Percentiles rank a stretch among this genome's conserved stretches.
These are phyloP conservation scores for Blastocrithidia nonstop DNA, from an alignment of 208 protist genomes.

Conservation along the genomic window DNA sequence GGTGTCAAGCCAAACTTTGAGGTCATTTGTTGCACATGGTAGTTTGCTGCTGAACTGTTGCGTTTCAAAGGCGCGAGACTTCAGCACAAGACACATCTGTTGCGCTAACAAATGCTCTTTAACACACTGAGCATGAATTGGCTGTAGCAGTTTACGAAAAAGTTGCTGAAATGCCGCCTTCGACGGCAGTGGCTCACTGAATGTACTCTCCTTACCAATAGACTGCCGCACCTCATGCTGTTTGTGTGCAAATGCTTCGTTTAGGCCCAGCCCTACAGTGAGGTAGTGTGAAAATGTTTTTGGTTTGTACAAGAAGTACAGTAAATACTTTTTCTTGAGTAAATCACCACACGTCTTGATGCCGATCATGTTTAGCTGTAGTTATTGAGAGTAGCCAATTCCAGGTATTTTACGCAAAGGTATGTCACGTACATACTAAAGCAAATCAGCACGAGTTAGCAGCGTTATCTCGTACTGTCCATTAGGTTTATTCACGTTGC, in stretches of 20 bases:
- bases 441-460: constrained; percentile 54
- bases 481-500: constrained; percentile 91
- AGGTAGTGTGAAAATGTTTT: constrained; percentile 75
- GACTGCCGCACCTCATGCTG: constrained; percentile 35
- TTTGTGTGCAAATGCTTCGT: constrained; percentile 26
- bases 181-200: constrained; percentile 34
- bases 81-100: constrained; percentile 43
- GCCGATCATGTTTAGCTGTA: constrained; percentile 41
- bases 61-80: constrained; percentile 59
- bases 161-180: constrained; percentile 32
- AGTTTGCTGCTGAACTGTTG: constrained; percentile 44
- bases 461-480: constrained; percentile 83
- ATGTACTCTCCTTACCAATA: constrained; percentile 64
- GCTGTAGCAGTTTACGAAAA: constrained; percentile 26
- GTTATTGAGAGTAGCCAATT: constrained; percentile 66
- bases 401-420: constrained; percentile 65
- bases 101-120: constrained; percentile 24
- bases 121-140: constrained; percentile 37
- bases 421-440: constrained; percentile 58
- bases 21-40: constrained; percentile 41
- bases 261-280: constrained; percentile 49
- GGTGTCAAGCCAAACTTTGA: constrained; percentile 41
- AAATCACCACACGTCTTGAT: constrained; percentile 66
- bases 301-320: constrained; percentile 54
- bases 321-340: constrained; percentile 43